Evolutionary conservation across 208 protist species (phyloP).

Genomic region (Trypanosoma conorhini): DNA sequence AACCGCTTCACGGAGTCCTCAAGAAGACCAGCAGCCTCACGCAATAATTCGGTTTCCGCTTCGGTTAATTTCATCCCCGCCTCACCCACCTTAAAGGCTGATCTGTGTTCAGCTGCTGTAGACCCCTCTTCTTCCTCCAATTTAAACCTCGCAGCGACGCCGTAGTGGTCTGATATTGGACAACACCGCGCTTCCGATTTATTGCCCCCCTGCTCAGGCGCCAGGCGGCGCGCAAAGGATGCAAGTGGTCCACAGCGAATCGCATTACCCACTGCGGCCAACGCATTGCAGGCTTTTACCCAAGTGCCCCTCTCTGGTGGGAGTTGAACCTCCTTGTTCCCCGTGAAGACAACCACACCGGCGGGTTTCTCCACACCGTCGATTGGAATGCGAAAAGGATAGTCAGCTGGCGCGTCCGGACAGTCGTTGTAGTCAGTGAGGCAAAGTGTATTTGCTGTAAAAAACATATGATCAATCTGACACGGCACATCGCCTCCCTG

Average conservation of each 20-base stretch:
- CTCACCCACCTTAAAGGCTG: neutral
- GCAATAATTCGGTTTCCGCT: conserved; percentile 47
- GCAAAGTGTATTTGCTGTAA: conserved; percentile 43
- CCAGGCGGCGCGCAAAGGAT: neutral
- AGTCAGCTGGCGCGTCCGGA: conserved; percentile 54
- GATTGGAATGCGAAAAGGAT: conserved; percentile 32
- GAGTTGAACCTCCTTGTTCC: conserved; percentile 47
- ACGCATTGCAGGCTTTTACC: neutral
- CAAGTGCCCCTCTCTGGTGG: conserved; percentile 8
- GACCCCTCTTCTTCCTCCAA: conserved; percentile 18
- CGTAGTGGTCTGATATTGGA: conserved; percentile 88
- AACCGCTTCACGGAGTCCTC: conserved; percentile 41
- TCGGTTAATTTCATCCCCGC: conserved; percentile 23
- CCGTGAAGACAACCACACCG: conserved; percentile 78
- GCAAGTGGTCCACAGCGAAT: neutral
- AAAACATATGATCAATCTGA: conserved; percentile 91
- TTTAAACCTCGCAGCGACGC: conserved; percentile 68
- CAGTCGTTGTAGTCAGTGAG: conserved; percentile 68
- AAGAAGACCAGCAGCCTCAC: conserved; percentile 44
- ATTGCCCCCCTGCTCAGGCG: neutral
- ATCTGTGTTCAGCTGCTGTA: neutral
- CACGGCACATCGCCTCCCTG: conserved; percentile 68
- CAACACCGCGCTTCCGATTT: conserved; percentile 18
- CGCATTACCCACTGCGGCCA: neutral
- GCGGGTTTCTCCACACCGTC: conserved; percentile 33